Conservation (phyloP, 2,329 filamentous ascomycete species). For the Phymatotrichopsis omnivora region DNA sequence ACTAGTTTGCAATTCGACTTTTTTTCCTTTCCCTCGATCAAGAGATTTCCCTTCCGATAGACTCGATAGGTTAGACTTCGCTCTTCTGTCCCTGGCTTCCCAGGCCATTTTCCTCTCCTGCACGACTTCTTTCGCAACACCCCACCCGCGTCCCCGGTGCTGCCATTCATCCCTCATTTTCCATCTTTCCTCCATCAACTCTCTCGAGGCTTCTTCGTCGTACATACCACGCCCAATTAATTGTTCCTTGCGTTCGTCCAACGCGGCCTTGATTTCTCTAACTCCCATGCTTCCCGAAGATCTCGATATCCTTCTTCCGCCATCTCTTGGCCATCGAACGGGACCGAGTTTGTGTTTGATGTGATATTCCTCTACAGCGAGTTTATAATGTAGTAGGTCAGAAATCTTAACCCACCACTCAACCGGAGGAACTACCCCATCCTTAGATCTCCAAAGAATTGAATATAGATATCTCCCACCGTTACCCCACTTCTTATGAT, state of each 20-base stretch:
- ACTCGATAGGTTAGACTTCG: background rate
- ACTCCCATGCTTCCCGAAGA: conserved; percentile 22
- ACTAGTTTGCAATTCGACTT: conserved; percentile 1
- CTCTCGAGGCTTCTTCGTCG: conserved; percentile 3
- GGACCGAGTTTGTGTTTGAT: conserved; percentile 12
- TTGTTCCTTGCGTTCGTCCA: conserved; percentile 20
- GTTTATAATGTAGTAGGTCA: conserved; percentile 8
- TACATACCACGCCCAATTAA: conserved; percentile 12
- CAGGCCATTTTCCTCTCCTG: conserved; percentile 18
- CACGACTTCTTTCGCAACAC: conserved; percentile 18
- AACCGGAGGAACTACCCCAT: conserved; percentile 3
- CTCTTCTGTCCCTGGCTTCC: conserved; percentile 2
- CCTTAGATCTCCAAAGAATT: conserved; percentile 15
- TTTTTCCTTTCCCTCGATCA: background rate
- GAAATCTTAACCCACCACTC: conserved; percentile 14
- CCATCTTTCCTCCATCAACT: conserved; percentile 21
- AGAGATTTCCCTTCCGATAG: background rate
- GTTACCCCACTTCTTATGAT: conserved; percentile 4
- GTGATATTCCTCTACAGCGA: conserved; percentile 20
- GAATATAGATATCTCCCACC: conserved; percentile 11
- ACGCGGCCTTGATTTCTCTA: conserved; percentile 21
- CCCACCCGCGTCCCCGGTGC: conserved; percentile 22
- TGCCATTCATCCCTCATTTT: conserved; percentile 27
- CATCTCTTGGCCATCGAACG: conserved; percentile 19
- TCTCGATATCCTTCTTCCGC: conserved; percentile 2